Conservation (phyloP, 2,329 filamentous ascomycete species). For the Beauveria asiatica region DNA sequence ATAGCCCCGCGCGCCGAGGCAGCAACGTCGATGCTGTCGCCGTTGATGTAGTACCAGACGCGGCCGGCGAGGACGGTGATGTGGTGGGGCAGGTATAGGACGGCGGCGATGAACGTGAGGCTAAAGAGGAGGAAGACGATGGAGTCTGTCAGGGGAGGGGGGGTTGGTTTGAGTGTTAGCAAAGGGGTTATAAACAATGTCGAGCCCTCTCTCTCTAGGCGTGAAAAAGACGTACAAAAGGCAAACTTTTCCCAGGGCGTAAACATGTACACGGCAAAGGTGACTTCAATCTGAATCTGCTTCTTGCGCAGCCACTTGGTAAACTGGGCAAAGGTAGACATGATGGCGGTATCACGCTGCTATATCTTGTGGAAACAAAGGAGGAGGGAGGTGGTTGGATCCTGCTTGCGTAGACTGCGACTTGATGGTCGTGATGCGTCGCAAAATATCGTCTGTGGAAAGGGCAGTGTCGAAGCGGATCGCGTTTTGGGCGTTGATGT, state of each 20-base stretch:
- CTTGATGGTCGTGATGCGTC: not conserved
- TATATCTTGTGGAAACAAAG: not conserved
- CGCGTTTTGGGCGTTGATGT: not conserved
- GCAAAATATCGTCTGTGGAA: not conserved
- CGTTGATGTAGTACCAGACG: slow-evolving; percentile 90
- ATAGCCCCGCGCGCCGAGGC: slow-evolving; percentile 25
- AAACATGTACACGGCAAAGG: slow-evolving; percentile 93
- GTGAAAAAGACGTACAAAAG: slow-evolving; percentile 62
- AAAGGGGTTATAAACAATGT: not conserved
- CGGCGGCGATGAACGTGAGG: slow-evolving; percentile 76
- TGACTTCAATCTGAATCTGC: slow-evolving; percentile 97
- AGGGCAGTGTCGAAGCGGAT: not conserved
- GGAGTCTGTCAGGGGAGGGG: slow-evolving; percentile 52
- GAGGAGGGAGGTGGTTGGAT: not conserved
- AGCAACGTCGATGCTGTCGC: slow-evolving; percentile 55
- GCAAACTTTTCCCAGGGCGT: slow-evolving; percentile 93
- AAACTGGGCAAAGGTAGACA: slow-evolving; percentile 42
- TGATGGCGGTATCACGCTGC: slow-evolving; percentile 3
- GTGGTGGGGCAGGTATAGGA: slow-evolving; percentile 91
- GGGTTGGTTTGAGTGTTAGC: not conserved
- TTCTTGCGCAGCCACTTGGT: slow-evolving; percentile 87
- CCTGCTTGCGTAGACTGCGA: not conserved
- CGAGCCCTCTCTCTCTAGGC: too few species aligned
- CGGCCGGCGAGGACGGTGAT: slow-evolving; percentile 72
- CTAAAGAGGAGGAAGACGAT: slow-evolving; percentile 84